phyloP scores from a whole-genome alignment of 2,329 filamentous ascomycete genomes.

The Pleomassaria siparia region DNA sequence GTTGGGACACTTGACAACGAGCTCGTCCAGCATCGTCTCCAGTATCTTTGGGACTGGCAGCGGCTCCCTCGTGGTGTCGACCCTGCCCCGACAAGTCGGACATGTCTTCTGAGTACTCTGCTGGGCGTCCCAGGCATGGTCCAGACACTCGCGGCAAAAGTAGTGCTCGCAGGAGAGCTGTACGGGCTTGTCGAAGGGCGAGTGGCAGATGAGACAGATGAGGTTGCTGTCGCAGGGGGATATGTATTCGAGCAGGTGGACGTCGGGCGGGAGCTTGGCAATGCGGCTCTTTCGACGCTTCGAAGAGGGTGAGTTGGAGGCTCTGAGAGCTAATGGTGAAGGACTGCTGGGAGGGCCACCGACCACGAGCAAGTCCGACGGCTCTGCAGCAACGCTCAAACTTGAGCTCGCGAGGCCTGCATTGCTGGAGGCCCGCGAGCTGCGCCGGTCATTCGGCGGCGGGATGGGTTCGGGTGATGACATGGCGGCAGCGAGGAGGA shows the following conservation, averaged over 20 bases:
- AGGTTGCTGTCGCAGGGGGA: conserved; percentile 61
- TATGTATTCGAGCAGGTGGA: conserved; percentile 61
- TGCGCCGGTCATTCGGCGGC: conserved; percentile 38
- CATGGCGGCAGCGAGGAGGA: conserved; percentile 24
- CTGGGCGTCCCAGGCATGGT: conserved; percentile 40
- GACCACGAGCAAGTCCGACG: conserved; percentile 34
- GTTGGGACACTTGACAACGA: conserved; percentile 62
- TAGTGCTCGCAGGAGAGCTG: conserved; percentile 63
- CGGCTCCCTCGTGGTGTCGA: conserved; percentile 31
- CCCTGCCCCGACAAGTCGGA: conserved; percentile 58
- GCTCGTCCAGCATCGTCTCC: conserved; percentile 63
- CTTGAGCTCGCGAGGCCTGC: conserved; percentile 23
- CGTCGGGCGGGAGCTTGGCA: conserved; percentile 50
- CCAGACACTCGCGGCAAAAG: conserved; percentile 63
- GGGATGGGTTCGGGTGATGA: conserved; percentile 40
- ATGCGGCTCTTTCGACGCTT: conserved; percentile 38
- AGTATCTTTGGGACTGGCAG: conserved; percentile 56
- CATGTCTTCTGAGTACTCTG: conserved; percentile 46
- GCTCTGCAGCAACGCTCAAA: conserved; percentile 15
- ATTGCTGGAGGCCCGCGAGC: conserved; percentile 37
- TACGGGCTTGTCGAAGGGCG: conserved; percentile 61
- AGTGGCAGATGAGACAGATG: conserved; percentile 66
- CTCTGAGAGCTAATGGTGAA: conserved; percentile 42
- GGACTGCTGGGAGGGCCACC: conserved; percentile 42
- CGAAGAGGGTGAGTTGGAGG: conserved; percentile 41